These are phyloP conservation scores for Ceratobasidium sp. DNA, from an alignment of 1,284 basidiomycete genomes.

Conservation along the genomic window DNA sequence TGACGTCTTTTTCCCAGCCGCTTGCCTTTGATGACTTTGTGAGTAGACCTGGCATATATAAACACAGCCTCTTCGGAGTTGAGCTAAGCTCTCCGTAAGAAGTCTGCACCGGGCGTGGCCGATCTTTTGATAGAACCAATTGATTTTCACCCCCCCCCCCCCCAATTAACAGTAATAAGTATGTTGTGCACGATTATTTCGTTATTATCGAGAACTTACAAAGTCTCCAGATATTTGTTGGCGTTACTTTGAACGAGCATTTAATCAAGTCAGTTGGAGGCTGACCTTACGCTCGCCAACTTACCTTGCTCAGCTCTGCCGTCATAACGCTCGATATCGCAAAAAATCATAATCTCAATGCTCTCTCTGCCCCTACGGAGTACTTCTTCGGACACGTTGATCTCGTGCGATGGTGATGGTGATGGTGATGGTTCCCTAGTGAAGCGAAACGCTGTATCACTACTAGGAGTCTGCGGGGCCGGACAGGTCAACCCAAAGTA, in stretches of 20 bases:
- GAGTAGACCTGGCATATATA: slow-evolving; percentile 2
- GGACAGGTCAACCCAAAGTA: too few species aligned
- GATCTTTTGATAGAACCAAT: background rate
- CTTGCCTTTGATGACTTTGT: background rate
- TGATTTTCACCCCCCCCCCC: too few species aligned
- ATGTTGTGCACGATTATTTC: too few species aligned
- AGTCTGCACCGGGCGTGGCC: background rate
- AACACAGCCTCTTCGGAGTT: background rate
- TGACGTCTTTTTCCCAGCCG: background rate
- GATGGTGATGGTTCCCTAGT: background rate
- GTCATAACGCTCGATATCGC: background rate
- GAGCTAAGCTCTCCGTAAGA: background rate
- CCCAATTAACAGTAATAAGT: too few species aligned
- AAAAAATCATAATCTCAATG: slow-evolving; percentile 6
- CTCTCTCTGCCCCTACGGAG: background rate
- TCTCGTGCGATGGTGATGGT: background rate
- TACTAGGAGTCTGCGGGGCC: too few species aligned
- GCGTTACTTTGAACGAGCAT: background rate
- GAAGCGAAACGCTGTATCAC: background rate
- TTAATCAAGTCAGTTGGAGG: too few species aligned
- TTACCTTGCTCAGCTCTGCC: background rate
- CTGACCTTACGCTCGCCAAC: background rate
- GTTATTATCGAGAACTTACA: background rate
- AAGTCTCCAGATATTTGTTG: background rate
- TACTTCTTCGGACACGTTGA: background rate